Conservation (phyloP, 2,329 filamentous ascomycete genomes). For the Ophiocordyceps sinensis region DNA sequence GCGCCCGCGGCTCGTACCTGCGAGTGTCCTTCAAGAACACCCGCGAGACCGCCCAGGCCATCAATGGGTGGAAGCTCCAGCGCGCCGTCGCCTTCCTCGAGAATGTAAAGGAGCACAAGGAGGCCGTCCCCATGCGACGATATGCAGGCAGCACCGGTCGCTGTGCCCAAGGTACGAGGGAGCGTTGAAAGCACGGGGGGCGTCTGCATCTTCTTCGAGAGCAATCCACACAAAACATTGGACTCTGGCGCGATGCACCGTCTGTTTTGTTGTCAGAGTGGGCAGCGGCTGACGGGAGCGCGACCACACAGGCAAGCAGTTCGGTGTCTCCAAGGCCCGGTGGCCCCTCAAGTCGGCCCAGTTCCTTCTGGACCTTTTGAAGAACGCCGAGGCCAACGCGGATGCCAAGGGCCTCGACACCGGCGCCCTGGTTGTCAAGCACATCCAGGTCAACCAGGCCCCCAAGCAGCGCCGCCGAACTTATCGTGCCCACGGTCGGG, state of each 20-base stretch:
- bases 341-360: constrained; percentile 99
- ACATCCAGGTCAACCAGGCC: constrained; percentile 99
- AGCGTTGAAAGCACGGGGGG: neutral
- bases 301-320: constrained; percentile 73
- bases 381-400: constrained; percentile 94
- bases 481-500: constrained; percentile 99
- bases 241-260: neutral
- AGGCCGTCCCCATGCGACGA: constrained; percentile 96
- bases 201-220: neutral
- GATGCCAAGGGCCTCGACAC: constrained; percentile 97
- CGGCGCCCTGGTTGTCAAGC: constrained; percentile 95
- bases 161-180: constrained; percentile 84
- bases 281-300: constrained; percentile 12
- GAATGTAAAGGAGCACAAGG: constrained; percentile 93
- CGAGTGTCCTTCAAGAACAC: constrained; percentile 99
- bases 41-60: constrained; percentile 96
- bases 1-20: constrained; percentile 96
- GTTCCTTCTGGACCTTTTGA: constrained; percentile 92
- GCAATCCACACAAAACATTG: neutral
- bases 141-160: constrained; percentile 93
- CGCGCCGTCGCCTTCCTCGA: constrained; percentile 93
- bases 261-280: neutral
- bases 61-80: constrained; percentile 97
- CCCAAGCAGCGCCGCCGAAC: constrained; percentile 98
- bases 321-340: constrained; percentile 93